Evolutionary conservation across 768 basidiomycete species (phyloP), one percentile per base, ranked within the genome.

Genomic region (Amanita brunnescens): DNA sequence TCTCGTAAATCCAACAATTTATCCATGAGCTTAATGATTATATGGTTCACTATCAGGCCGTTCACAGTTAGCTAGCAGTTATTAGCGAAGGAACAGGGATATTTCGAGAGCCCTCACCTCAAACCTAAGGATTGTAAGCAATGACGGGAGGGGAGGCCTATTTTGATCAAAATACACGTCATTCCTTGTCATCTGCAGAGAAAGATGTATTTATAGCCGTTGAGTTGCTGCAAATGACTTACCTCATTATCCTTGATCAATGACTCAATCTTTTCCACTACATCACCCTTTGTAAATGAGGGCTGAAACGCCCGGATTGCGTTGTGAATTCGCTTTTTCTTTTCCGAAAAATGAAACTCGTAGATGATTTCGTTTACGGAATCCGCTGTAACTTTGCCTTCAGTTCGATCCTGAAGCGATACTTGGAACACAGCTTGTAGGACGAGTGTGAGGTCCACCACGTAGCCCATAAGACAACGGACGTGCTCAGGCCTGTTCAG

Each of bases 401-500:
- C 34, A 9, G 6, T 5, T 2, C 14, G 9, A 24, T 37, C 21
- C 3, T 21, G 3, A 23, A 47, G 47, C 5, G 47, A 47, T 13
- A 18, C 33, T 13, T n/a, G 47, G 35, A 38, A 47, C 0, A 47
- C 23, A 12, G 33, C 34, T 23, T 47, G 47, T 9, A 38, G 21
- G 14, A 47, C 37, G 14, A 47, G 20, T 8, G 21, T 47, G 35
- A 47, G 35, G 34, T 47, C 35, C 14, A 47, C 47, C 7, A 47
- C 47, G 47, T 47, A 47, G 6, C 47, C 47, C 33, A 47, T 47
- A 5, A 47, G 35, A 14, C 47, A 47, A 23, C 47, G 47, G 10
- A 37, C 35, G n/a, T 47, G 35, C 42, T 26, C 26, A 6, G 47
- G 47, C 21, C 33, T 33, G 35, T n/a, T 4, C 18, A 16, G 9